These are phyloP conservation scores for Candida montana DNA, from an alignment of 805 yeast genomes.

Conservation along the genomic window DNA sequence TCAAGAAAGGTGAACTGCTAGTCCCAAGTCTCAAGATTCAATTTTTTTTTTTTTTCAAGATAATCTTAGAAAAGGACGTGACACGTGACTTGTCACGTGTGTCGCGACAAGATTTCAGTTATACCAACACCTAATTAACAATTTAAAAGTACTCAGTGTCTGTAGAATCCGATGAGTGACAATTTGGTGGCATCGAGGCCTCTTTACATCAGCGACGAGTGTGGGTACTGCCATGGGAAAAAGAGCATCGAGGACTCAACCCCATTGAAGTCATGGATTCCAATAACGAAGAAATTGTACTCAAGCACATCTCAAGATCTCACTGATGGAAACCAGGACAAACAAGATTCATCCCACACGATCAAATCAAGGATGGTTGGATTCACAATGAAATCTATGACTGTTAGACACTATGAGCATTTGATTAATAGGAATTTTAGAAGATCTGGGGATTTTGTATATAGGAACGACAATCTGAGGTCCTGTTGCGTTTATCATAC, in stretches of 20 bases:
- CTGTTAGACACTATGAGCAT: conserved; percentile 51
- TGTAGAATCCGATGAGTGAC: not conserved
- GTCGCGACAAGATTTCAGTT: no score
- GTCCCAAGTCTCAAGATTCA: no score
- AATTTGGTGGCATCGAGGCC: conserved; percentile 38
- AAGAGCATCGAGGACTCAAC: conserved; percentile 26
- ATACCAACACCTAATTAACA: no score
- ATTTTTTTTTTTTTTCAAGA: no score
- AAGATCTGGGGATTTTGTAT: conserved; percentile 68
- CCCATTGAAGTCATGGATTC: conserved; percentile 34
- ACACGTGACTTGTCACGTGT: no score
- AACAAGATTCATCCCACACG: conserved; percentile 3
- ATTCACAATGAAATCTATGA: conserved; percentile 39
- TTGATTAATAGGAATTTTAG: conserved; percentile 72
- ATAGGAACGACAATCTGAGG: conserved; percentile 60
- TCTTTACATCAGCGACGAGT: conserved; percentile 40
- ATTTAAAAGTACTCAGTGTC: no score
- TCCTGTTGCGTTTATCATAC: conserved; percentile 80
- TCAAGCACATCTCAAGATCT: no score
- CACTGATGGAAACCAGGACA: no score
- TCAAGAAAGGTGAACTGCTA: no score
- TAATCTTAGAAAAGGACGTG: no score
- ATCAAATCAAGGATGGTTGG: conserved; percentile 28
- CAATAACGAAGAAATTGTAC: not conserved
- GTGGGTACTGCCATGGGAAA: conserved; percentile 67